Conservation (phyloP, 2,329 filamentous ascomycete genomes). For the Balansia obtecta region DNA sequence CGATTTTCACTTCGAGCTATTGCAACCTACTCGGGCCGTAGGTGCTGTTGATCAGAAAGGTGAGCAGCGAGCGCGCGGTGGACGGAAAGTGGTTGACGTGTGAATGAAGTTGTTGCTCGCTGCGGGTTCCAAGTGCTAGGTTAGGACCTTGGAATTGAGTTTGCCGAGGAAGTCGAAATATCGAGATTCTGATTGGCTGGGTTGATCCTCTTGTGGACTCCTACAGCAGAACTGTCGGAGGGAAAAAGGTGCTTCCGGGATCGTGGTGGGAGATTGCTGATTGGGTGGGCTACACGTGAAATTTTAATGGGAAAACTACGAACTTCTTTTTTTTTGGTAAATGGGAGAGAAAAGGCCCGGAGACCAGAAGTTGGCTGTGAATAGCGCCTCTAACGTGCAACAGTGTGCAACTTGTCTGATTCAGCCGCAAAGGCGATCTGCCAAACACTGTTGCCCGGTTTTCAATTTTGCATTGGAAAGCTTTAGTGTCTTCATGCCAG, state of each 20-base stretch:
- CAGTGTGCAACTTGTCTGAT: background rate
- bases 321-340: background rate
- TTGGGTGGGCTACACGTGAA: conserved; percentile 19
- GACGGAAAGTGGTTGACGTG: conserved; percentile 1
- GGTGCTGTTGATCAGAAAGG: background rate
- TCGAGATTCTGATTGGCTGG: conserved; percentile 30
- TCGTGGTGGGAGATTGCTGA: conserved; percentile 10
- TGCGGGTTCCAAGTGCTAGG: background rate
- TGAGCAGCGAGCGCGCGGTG: background rate
- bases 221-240: conserved; percentile 13
- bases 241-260: conserved; percentile 17
- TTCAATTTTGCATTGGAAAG: too few relatives aligned
- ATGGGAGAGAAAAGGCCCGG: background rate
- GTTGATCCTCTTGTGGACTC: conserved; percentile 13
- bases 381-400: background rate
- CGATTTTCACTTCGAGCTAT: background rate
- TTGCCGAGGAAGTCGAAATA: conserved; percentile 42
- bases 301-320: conserved; percentile 9
- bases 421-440: background rate
- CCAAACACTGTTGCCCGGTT: background rate
- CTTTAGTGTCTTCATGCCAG: background rate
- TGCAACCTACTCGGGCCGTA: background rate
- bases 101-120: background rate
- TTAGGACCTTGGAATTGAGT: conserved; percentile 14
- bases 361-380: background rate